Percentiles rank a stretch among this genome's conserved stretches.
phyloP scores from a whole-genome alignment of 2,329 filamentous ascomycete species.

The Ophiostoma perfectum region DNA sequence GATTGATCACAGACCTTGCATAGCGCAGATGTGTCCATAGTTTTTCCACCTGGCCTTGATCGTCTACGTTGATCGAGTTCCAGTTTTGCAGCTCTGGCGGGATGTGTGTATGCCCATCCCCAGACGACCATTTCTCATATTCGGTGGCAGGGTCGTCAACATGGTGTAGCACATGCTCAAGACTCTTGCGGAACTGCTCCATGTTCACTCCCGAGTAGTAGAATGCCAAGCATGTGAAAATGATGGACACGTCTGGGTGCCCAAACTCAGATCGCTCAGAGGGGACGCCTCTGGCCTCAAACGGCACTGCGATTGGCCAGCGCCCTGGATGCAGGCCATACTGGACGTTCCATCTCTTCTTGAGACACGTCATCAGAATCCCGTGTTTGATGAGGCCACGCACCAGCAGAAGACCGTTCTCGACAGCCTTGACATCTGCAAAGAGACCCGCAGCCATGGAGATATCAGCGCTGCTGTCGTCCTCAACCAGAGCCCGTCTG shows the following conservation, averaged over 20 bases:
- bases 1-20: constrained; percentile 49
- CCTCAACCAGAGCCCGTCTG: background rate
- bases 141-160: constrained; percentile 52
- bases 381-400: constrained; percentile 57
- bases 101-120: constrained; percentile 33
- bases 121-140: constrained; percentile 48
- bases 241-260: constrained; percentile 61
- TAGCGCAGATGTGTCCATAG: constrained; percentile 49
- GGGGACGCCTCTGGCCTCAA: constrained; percentile 59
- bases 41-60: constrained; percentile 44
- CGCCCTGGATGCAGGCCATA: constrained; percentile 54
- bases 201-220: constrained; percentile 56
- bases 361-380: constrained; percentile 54
- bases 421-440: background rate
- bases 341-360: constrained; percentile 62
- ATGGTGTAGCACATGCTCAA: constrained; percentile 46
- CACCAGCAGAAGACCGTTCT: constrained; percentile 45
- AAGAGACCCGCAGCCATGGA: constrained; percentile 9
- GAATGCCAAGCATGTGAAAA: constrained; percentile 60
- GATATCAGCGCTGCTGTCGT: background rate
- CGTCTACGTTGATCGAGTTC: constrained; percentile 55
- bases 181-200: constrained; percentile 43
- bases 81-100: constrained; percentile 46
- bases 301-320: constrained; percentile 61
- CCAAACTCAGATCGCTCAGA: constrained; percentile 59